Conservation (phyloP, 768 basidiomycete species). For the Ramaria sp. region DNA sequence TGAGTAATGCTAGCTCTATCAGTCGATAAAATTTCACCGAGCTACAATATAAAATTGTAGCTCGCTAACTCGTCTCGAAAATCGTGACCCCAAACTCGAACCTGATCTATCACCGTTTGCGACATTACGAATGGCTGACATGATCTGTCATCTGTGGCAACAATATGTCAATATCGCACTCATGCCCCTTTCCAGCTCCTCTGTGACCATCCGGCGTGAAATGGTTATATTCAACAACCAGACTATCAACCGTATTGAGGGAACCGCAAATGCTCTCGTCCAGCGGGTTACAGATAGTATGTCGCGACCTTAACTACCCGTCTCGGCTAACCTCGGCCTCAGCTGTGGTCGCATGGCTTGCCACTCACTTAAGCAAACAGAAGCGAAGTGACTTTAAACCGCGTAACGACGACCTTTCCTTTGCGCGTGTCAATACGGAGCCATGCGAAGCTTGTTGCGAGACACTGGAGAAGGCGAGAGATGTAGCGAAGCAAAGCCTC, state of each 20-base stretch:
- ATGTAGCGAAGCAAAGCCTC: slow-evolving; percentile 61
- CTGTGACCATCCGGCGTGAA: slow-evolving; percentile 81
- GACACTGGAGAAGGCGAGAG: slow-evolving; percentile 68
- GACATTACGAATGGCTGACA: slow-evolving; percentile 63
- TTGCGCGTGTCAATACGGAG: slow-evolving; percentile 90
- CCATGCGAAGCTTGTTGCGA: slow-evolving; percentile 85
- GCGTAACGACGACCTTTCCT: slow-evolving; percentile 89
- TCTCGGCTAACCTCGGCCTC: not conserved
- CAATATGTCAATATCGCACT: slow-evolving; percentile 88
- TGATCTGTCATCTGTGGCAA: slow-evolving; percentile 95
- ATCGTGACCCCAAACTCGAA: slow-evolving; percentile 65
- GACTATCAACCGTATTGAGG: slow-evolving; percentile 75
- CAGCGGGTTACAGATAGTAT: slow-evolving; percentile 77
- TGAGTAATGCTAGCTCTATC: slow-evolving; percentile 30
- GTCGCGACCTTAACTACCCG: slow-evolving; percentile 15
- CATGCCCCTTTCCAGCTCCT: slow-evolving; percentile 74
- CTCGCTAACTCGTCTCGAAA: slow-evolving; percentile 59
- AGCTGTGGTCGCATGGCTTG: slow-evolving; percentile 72
- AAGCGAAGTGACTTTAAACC: slow-evolving; percentile 97
- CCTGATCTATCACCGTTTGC: slow-evolving; percentile 62
- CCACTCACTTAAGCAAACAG: slow-evolving; percentile 73
- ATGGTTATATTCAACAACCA: slow-evolving; percentile 91
- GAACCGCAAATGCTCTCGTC: slow-evolving; percentile 64
- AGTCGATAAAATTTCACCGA: not conserved
- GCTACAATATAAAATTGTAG: slow-evolving; percentile 27